Base-by-base conservation (phyloP, 257 asterid genomes). In the Paraleonurus japonicus region DNA sequence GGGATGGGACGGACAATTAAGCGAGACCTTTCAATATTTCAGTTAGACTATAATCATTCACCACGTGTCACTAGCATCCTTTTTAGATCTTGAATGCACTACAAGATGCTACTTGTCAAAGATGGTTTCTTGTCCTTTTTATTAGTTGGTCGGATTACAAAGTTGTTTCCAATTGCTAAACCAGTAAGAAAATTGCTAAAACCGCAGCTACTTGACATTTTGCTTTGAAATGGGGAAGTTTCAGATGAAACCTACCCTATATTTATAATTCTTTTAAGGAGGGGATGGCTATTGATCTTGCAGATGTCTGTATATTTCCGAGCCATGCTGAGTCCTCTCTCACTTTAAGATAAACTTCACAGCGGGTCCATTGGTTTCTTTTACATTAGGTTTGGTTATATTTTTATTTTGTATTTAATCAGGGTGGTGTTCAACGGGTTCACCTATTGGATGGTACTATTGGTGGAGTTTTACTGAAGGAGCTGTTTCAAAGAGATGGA, bases 341-440 rank as follows among this genome's bases (percentile, higher is more conserved):
- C 17, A 19, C 37, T 54, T 53, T n/a, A 12, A 72, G 54, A 66
- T 26, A 65, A 67, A 24, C 32, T 41, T 61, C 41, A n/a, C 23
- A 59, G 8, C 15, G 17, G 67, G 47, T 32, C 7, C 66, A 72
- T 62, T 7, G 39, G 41, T 70, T 61, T 47, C 53, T 19, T 70
- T 72, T 23, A 17, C 27, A 22, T 65, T 7, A 16, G 32, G 32
- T 53, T 72, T 24, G 7, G 7, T 55, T 30, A 9, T n/a, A 3
- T 37, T 32, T 47, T 16, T 7, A 17, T 35, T 64, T 11, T 64
- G 15, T 27, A 24, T 50, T 50, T 76, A 74, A 47, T 82, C 83
- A 95, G 99, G 95, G 98, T 41, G 99, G 97, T 70, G 96, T 93
- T 63, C 88, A 93, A 80, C 84, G 98, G 73, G 98, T 93, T 75